Evolutionary conservation across 1,284 basidiomycete species (phyloP), one percentile per base, ranked within the genome.

Genomic region (Neolentinus lepideus): DNA sequence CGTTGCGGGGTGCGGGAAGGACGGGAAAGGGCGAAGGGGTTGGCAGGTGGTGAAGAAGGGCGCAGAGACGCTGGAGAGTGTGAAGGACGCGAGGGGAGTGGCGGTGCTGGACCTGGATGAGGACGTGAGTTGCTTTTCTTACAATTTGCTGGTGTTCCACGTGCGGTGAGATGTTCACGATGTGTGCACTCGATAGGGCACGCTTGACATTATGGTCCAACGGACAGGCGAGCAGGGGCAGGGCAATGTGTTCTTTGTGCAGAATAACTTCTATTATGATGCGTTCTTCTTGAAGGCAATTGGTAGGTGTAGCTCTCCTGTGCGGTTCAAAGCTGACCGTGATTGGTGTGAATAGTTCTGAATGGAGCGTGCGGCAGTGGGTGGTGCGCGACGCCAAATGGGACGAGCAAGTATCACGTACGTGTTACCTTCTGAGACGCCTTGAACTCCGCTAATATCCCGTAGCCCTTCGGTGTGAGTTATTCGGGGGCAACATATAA

Each of bases 251-350:
- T 71, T 85, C 1, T 98, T 99, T 63, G 76, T 99, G 43, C 94
- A 97, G 71, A 99, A 99, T 69, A 98, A 98, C 71, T 94, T 94
- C 66, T 99, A 97, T 67, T 94, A 95, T 66, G 97, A 99, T 64
- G 95, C 97, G 0, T 99, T 99, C 77, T 99, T 99, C 82, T 78
- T 99, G 57, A 98, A 98, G 68, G 92, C 94, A 1, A 90, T 96
- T 53, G 86, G 92, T 94, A 53, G 51, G 82, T 54, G 55, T 51
- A 24, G 14, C 31, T 52, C 12, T 45, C 45, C 35, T 25, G n/a
- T 4, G 43, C 24, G 4, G 22, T 22, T 52, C 56, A 52, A 21
- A 2, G 8, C 50, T 2, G 26, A 51, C 36, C 36, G 46, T 33
- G 16, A 22, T 54, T 60, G 45, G 58, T n/a, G 25, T 6, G 38